These are phyloP conservation scores for Cercospora nicotianae DNA, from an alignment of 2,329 filamentous ascomycete genomes.

Conservation along the genomic window DNA sequence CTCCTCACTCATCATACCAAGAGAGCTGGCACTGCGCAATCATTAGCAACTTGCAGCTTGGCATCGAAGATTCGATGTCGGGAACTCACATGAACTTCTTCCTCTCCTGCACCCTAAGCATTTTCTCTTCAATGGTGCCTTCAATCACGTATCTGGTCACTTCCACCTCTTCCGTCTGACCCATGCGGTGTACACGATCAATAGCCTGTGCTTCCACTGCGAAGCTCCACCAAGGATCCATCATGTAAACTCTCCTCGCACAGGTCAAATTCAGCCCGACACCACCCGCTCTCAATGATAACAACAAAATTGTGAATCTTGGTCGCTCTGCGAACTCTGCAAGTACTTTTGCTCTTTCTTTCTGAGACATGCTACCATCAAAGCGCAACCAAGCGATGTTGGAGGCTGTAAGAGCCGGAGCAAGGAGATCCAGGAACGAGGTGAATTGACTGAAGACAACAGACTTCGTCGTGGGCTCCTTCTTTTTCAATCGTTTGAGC, in stretches of 20 bases:
- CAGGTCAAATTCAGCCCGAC: conserved; percentile 91
- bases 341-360: conserved; percentile 75
- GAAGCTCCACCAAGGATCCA: conserved; percentile 99
- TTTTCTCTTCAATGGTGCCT: conserved; percentile 90
- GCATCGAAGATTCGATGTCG: too few relatives aligned
- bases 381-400: conserved; percentile 82
- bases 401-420: conserved; percentile 70
- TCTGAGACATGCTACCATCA: conserved; percentile 87
- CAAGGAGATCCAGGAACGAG: conserved; percentile 88
- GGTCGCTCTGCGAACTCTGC: conserved; percentile 61
- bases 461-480: conserved; percentile 68
- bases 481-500: conserved; percentile 66
- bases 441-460: conserved; percentile 98
- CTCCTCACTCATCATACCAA: conserved; percentile 93
- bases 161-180: conserved; percentile 80
- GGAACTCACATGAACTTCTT: conserved; percentile 88
- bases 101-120: conserved; percentile 88
- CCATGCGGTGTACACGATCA: conserved; percentile 96
- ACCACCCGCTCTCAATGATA: conserved; percentile 85
- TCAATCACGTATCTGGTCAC: conserved; percentile 88
- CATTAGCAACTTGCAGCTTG: conserved; percentile 29
- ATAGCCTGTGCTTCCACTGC: conserved; percentile 96
- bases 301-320: conserved; percentile 72
- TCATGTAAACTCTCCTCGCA: conserved; percentile 91
- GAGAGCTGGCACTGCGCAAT: conserved; percentile 74